Percentiles rank a stretch among this genome's conserved stretches.
Evolutionary conservation across 169 alveolate species (phyloP).

Genomic region (Plasmodium inui): DNA sequence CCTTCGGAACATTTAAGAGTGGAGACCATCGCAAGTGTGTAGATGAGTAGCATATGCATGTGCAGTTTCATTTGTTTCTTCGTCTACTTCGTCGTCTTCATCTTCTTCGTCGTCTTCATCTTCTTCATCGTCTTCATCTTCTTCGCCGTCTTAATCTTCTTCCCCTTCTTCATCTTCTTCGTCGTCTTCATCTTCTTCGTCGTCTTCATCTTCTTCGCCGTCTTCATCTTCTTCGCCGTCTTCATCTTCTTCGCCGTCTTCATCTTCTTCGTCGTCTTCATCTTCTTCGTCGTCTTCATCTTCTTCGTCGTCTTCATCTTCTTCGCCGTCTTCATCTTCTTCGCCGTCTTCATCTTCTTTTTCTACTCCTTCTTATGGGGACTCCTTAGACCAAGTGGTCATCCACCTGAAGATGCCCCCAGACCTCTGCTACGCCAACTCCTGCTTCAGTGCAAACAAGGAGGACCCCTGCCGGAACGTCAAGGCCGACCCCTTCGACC

Average conservation of each 20-base stretch:
- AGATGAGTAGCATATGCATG: background rate
- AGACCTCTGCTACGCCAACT: conserved; percentile 50
- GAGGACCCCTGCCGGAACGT: conserved; percentile 40
- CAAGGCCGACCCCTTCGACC: conserved; percentile 16
- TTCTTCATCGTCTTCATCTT: background rate
- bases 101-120: background rate
- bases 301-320: background rate
- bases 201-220: background rate
- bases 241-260: background rate
- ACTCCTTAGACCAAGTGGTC: conserved; percentile 24
- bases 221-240: background rate
- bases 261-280: background rate
- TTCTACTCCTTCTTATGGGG: background rate
- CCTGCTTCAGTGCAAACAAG: conserved; percentile 16
- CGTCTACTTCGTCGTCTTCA: background rate
- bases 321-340: background rate
- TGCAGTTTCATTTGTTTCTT: background rate
- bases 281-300: background rate
- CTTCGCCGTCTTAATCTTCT: background rate
- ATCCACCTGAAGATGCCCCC: conserved; percentile 25
- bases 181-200: background rate
- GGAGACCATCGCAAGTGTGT: background rate
- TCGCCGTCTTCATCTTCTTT: background rate
- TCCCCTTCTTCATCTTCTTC: background rate
- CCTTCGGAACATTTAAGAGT: background rate